Conservation (phyloP, 2,329 filamentous ascomycete species). For the Colletotrichum tabaci region DNA sequence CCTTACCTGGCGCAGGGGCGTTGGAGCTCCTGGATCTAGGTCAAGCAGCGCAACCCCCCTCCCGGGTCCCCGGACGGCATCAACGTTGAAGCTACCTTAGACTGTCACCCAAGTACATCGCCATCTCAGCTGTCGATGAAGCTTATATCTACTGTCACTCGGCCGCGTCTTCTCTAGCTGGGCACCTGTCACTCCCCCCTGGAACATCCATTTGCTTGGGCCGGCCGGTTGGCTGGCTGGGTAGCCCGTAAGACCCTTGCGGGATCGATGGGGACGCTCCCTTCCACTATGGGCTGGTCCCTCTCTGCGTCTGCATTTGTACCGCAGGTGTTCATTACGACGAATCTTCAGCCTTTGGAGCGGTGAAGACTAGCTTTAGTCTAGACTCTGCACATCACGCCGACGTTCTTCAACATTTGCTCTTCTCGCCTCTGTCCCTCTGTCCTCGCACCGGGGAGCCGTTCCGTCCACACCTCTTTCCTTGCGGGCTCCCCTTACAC, state of each 20-base stretch:
- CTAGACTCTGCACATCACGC: constrained; percentile 34
- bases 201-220: not conserved
- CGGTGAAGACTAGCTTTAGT: constrained; percentile 36
- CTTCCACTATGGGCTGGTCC: not conserved
- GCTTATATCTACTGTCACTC: constrained; percentile 26
- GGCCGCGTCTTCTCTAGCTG: constrained; percentile 34
- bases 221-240: not conserved
- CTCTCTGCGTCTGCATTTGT: not conserved
- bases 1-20: constrained; percentile 22
- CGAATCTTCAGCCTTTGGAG: constrained; percentile 22
- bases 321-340: constrained; percentile 19
- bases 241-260: constrained; percentile 6
- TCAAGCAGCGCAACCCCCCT: constrained; percentile 18
- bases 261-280: constrained; percentile 7
- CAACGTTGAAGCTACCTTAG: constrained; percentile 33
- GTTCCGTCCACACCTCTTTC: constrained; percentile 39
- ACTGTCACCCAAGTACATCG: constrained; percentile 9
- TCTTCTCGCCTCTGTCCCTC: constrained; percentile 22
- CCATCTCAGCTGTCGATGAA: constrained; percentile 33
- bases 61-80: constrained; percentile 6
- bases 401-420: constrained; percentile 30
- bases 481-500: constrained; percentile 24
- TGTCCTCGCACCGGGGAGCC: constrained; percentile 26
- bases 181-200: constrained; percentile 25
- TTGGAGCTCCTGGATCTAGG: constrained; percentile 16